Conservation (phyloP, 2,329 filamentous ascomycete species). For the Tolypocladium capitatum region DNA sequence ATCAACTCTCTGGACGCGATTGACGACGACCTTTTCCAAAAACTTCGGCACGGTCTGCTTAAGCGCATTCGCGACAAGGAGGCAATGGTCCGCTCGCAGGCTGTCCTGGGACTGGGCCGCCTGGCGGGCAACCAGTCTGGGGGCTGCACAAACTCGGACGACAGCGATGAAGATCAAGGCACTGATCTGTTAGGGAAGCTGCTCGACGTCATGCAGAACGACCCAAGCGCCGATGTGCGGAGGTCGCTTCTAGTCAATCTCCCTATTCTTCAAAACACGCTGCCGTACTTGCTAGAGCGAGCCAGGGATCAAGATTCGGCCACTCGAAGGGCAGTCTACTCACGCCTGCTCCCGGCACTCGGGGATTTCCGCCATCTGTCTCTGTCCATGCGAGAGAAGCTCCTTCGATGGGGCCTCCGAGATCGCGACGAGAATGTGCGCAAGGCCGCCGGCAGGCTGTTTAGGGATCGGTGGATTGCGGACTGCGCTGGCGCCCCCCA, state of each 20-base stretch:
- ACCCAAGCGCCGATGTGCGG: constrained; percentile 85
- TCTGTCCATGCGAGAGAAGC: constrained; percentile 85
- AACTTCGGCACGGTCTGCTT: constrained; percentile 64
- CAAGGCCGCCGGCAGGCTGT: constrained; percentile 79
- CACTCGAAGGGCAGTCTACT: constrained; percentile 77
- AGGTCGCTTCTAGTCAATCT: constrained; percentile 80
- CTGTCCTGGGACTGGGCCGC: constrained; percentile 77
- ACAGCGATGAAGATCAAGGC: constrained; percentile 48
- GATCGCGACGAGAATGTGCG: constrained; percentile 91
- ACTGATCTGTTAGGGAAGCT: constrained; percentile 70
- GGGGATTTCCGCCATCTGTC: constrained; percentile 93
- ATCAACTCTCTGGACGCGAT: constrained; percentile 87
- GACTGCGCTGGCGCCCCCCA: constrained; percentile 65
- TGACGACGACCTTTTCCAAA: constrained; percentile 80
- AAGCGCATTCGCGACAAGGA: constrained; percentile 91
- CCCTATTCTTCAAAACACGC: constrained; percentile 68
- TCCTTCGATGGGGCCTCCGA: constrained; percentile 85
- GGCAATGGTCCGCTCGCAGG: constrained; percentile 80
- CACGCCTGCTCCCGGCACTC: constrained; percentile 70
- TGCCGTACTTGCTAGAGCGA: constrained; percentile 80
- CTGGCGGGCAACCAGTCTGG: constrained; percentile 68
- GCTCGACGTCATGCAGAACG: constrained; percentile 80
- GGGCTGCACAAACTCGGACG: constrained; percentile 55
- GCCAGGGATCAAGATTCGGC: constrained; percentile 78
- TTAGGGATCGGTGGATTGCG: constrained; percentile 95